Evolutionary conservation across 805 yeast species (phyloP).

Genomic region (Metschnikowia henanensis): DNA sequence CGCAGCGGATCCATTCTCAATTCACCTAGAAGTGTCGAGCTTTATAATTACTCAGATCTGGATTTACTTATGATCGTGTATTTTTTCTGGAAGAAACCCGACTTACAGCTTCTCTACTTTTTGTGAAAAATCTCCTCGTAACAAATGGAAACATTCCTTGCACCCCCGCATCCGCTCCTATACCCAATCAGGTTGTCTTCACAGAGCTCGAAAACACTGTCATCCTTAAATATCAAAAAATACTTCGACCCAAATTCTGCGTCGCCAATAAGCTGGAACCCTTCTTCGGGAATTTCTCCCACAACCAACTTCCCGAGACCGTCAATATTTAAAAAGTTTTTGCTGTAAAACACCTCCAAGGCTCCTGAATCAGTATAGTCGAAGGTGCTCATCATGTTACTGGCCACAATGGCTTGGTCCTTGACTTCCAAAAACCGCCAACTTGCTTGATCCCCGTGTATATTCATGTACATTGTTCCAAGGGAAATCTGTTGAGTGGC

Average conservation of each 20-base stretch:
- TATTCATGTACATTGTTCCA: neutral
- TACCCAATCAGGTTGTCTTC: constrained; percentile 2
- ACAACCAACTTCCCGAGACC: neutral
- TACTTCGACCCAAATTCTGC: neutral
- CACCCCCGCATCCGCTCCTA: neutral
- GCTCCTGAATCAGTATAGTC: neutral
- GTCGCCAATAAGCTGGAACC: neutral
- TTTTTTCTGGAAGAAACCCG: no score
- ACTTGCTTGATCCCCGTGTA: no score
- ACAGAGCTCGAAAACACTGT: constrained; percentile 1
- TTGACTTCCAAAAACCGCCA: neutral
- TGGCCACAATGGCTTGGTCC: neutral
- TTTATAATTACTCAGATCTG: no score
- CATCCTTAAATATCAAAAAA: neutral
- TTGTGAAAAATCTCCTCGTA: neutral
- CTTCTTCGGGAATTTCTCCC: neutral
- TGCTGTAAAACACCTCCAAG: neutral
- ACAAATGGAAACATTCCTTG: neutral
- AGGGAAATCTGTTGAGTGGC: neutral
- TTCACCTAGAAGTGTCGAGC: no score
- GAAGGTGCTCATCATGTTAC: neutral
- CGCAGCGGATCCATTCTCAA: no score
- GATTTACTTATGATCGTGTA: no score
- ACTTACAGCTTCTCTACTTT: no score
- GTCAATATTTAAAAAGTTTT: neutral